Conservation (phyloP, 805 yeast species). For the Kluyveromyces siamensis region DNA sequence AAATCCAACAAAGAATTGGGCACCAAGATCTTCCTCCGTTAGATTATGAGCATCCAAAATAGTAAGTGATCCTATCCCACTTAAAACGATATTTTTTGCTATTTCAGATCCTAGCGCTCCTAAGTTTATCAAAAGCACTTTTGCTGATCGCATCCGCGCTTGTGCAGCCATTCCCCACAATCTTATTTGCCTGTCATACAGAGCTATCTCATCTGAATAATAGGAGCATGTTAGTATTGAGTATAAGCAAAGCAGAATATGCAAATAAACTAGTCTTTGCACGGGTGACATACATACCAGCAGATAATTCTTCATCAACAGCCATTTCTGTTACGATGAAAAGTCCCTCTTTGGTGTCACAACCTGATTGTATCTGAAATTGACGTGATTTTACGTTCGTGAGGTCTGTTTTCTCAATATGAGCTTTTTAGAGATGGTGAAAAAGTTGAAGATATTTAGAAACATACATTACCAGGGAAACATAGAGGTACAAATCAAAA, state of each 20-base stretch:
- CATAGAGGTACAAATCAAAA: not conserved
- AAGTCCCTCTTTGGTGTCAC: too few relatives aligned
- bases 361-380: too few relatives aligned
- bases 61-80: constrained; percentile 78
- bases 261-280: not conserved
- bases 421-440: not conserved
- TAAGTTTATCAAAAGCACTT: constrained; percentile 58
- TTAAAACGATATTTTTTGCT: constrained; percentile 74
- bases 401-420: not conserved
- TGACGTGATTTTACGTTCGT: not conserved
- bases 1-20: constrained; percentile 63
- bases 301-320: constrained; percentile 1
- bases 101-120: constrained; percentile 78
- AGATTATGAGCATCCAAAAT: constrained; percentile 52
- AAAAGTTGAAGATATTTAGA: not conserved
- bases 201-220: constrained; percentile 68
- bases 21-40: constrained; percentile 52
- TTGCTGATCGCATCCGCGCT: constrained; percentile 59
- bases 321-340: not conserved
- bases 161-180: constrained; percentile 97
- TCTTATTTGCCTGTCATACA: constrained; percentile 90
- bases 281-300: constrained; percentile 2
- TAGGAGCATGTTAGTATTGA: not conserved
- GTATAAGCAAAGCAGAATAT: too few relatives aligned
- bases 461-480: not conserved